Conservation (phyloP, 164 flowering plant genomes). For the Dillenia turbinata region DNA sequence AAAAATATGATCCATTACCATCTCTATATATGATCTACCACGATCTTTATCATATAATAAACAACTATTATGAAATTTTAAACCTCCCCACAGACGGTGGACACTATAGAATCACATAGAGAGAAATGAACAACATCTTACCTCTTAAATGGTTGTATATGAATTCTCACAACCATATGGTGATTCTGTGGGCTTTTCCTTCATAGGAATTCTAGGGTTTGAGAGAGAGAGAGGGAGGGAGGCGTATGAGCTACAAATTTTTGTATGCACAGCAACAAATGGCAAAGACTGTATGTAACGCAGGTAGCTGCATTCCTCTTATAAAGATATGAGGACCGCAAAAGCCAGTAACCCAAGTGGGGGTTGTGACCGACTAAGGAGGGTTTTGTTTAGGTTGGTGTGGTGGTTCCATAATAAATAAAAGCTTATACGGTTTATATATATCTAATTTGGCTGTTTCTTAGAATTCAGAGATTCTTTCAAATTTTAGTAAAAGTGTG, state of each 20-base stretch:
- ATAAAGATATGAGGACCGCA: slow-evolving; percentile 13
- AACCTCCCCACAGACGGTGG: no score
- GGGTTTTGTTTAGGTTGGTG: slow-evolving; percentile 17
- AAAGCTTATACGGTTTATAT: neutral
- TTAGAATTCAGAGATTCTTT: slow-evolving; percentile 11
- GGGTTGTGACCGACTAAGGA: slow-evolving; percentile 14
- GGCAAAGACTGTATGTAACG: no score
- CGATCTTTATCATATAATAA: neutral
- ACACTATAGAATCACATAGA: no score
- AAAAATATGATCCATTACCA: neutral
- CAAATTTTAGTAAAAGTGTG: slow-evolving; percentile 3
- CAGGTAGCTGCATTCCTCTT: neutral
- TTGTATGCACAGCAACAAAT: neutral
- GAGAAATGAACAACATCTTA: no score
- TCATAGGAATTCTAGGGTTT: no score
- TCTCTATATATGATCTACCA: no score
- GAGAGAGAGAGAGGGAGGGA: neutral
- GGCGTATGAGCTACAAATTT: slow-evolving; percentile 1
- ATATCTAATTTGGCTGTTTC: slow-evolving; percentile 3
- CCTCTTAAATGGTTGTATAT: no score
- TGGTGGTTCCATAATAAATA: neutral
- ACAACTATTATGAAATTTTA: no score
- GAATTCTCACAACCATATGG: no score
- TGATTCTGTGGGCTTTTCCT: no score
- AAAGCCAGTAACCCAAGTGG: neutral